phyloP scores from a whole-genome alignment of 352 stramenopile genomes.

The Phytophthora hybrid region DNA sequence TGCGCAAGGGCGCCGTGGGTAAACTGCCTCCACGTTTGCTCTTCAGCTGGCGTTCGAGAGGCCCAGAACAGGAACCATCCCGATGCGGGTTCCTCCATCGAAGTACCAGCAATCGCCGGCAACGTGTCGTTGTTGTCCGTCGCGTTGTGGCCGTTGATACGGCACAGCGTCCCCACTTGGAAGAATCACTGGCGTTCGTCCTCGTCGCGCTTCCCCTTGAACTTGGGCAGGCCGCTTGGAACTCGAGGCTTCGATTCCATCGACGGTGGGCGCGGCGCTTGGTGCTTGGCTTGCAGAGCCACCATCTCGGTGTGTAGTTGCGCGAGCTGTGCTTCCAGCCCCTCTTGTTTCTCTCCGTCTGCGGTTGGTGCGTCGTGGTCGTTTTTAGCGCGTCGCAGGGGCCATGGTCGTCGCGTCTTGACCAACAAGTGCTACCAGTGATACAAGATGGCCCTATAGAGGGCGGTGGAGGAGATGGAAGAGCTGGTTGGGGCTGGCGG shows the following conservation, averaged over 20 bases:
- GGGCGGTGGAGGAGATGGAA: too few relatives aligned
- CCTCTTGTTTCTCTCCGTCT: conserved; percentile 2
- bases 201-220: conserved; percentile 20
- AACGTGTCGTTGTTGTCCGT: conserved; percentile 13
- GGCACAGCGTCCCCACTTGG: conserved; percentile 26
- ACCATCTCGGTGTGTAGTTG: conserved; percentile 8
- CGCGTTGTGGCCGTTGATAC: conserved; percentile 18
- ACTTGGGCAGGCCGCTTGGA: conserved; percentile 12
- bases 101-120: conserved; percentile 9
- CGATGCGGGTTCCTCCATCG: conserved; percentile 25
- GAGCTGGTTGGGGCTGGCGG: too few relatives aligned
- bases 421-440: conserved; percentile 33
- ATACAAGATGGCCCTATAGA: not conserved
- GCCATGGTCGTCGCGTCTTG: conserved; percentile 10
- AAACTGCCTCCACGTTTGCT: conserved; percentile 20
- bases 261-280: not conserved
- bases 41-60: conserved; percentile 9
- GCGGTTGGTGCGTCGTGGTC: not conserved
- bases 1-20: conserved; percentile 16
- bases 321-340: conserved; percentile 11
- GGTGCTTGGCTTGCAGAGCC: conserved; percentile 1
- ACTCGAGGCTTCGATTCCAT: conserved; percentile 13
- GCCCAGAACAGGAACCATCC: conserved; percentile 31
- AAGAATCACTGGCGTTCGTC: conserved; percentile 31
- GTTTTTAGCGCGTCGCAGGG: conserved; percentile 11